phyloP scores from a whole-genome alignment of 192 early-diverging fungal species.

The Rhizophlyctis rosea region DNA sequence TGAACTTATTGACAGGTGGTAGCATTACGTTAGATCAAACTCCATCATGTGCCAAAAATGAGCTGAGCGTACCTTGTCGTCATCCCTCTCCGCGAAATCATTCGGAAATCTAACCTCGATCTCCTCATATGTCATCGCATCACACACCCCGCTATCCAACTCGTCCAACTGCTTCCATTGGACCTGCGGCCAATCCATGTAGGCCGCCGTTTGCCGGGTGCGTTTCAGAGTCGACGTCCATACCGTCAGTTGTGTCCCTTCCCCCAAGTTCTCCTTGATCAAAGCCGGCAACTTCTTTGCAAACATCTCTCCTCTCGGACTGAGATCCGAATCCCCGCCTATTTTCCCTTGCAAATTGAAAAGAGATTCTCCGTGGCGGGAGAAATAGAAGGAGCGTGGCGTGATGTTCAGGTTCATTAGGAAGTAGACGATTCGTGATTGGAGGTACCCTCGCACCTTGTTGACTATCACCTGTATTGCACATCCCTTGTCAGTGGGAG shows the following conservation, averaged over 20 bases:
- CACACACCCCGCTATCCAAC: slow-evolving; percentile 94
- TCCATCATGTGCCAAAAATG: not conserved
- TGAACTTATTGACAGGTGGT: slow-evolving; percentile 14
- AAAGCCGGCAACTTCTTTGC: slow-evolving; percentile 78
- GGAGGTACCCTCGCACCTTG: slow-evolving; percentile 91
- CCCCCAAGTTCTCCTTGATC: slow-evolving; percentile 69
- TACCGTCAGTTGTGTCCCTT: slow-evolving; percentile 52
- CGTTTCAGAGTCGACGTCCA: slow-evolving; percentile 97
- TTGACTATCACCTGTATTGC: slow-evolving; percentile 96
- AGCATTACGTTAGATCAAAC: slow-evolving; percentile 1
- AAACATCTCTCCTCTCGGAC: slow-evolving; percentile 82
- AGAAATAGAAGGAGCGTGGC: slow-evolving; percentile 89
- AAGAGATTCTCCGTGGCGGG: slow-evolving; percentile 78
- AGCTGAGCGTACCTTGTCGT: slow-evolving; percentile 83
- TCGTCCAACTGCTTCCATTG: slow-evolving; percentile 99
- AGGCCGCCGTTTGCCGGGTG: slow-evolving; percentile 83
- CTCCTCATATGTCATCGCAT: slow-evolving; percentile 98
- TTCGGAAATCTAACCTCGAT: slow-evolving; percentile 91
- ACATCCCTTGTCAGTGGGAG: no score
- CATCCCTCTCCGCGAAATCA: slow-evolving; percentile 91
- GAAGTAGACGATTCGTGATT: slow-evolving; percentile 97
- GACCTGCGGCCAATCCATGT: slow-evolving; percentile 81
- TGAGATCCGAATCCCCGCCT: slow-evolving; percentile 91
- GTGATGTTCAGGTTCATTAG: slow-evolving; percentile 99
- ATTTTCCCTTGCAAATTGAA: slow-evolving; percentile 91